phyloP scores from a whole-genome alignment of 495 filamentous ascomycete species.

The Aspergillus indologenus region DNA sequence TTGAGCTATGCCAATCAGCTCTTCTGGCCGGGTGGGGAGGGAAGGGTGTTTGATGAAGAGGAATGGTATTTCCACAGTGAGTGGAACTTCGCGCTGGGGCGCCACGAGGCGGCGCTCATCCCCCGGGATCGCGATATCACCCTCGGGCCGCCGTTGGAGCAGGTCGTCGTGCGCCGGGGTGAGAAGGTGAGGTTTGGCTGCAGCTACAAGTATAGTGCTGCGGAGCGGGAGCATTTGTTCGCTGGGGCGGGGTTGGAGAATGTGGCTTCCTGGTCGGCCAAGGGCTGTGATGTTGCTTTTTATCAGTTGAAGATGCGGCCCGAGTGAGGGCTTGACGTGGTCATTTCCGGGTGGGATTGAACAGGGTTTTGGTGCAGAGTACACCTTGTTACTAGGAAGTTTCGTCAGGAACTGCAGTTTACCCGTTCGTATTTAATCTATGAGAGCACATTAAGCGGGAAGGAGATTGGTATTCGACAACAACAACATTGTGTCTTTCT shows the following conservation, averaged over 20 bases:
- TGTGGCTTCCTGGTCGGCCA: neutral
- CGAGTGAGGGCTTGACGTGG: too few species aligned
- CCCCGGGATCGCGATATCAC: neutral
- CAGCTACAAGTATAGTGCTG: neutral
- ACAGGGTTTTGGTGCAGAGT: too few species aligned
- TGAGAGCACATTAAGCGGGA: too few species aligned
- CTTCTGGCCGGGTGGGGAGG: too few species aligned
- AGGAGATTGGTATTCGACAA: too few species aligned
- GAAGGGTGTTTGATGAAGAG: neutral
- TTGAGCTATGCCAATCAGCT: too few species aligned
- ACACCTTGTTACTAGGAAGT: too few species aligned
- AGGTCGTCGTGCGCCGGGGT: neutral
- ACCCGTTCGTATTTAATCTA: too few species aligned
- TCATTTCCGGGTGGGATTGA: too few species aligned
- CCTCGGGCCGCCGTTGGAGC: neutral
- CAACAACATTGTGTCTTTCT: too few species aligned
- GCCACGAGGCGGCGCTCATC: slow-evolving; percentile 4
- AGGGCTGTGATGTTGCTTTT: neutral
- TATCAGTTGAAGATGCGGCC: neutral
- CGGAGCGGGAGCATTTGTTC: neutral
- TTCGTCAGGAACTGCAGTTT: too few species aligned
- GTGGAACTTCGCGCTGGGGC: slow-evolving; percentile 4
- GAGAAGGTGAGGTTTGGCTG: neutral
- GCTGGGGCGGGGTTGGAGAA: neutral
- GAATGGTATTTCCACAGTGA: slow-evolving; percentile 1